Conservation (phyloP, 768 basidiomycete genomes). For the Mrakia hoshinonis region DNA sequence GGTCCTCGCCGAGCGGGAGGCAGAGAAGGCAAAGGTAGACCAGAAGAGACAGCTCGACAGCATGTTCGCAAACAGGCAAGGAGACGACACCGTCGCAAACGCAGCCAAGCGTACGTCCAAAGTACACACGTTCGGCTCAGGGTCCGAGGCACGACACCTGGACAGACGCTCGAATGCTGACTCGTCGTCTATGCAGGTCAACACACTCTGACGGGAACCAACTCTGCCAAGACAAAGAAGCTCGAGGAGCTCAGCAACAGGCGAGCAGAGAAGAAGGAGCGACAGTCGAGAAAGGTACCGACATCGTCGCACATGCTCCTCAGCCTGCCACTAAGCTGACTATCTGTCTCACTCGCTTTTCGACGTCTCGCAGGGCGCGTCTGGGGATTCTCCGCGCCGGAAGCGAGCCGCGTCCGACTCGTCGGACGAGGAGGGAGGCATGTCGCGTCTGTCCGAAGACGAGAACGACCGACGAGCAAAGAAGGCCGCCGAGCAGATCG, state of each 20-base stretch:
- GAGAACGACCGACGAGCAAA: conserved; percentile 36
- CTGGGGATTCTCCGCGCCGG: conserved; percentile 12
- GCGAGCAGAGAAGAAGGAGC: conserved; percentile 80
- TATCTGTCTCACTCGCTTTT: not conserved
- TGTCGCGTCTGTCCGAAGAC: conserved; percentile 29
- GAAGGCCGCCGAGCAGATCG: conserved; percentile 48
- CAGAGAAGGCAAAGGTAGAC: conserved; percentile 66
- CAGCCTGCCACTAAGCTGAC: not conserved
- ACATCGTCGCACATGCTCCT: not conserved
- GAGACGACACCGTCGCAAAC: conserved; percentile 49
- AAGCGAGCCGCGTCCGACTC: conserved; percentile 46
- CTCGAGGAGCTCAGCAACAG: conserved; percentile 77
- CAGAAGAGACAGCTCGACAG: conserved; percentile 64
- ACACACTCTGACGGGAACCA: conserved; percentile 61
- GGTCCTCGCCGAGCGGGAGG: conserved; percentile 67
- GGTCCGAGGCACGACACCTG: not conserved
- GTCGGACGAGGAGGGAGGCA: conserved; percentile 53
- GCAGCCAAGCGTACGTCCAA: conserved; percentile 63
- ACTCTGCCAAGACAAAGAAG: conserved; percentile 69
- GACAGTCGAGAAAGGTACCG: conserved; percentile 57
- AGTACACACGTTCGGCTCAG: not conserved
- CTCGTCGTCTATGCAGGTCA: conserved; percentile 50
- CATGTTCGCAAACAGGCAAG: conserved; percentile 44
- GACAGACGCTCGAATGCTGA: not conserved
- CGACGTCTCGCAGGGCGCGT: not conserved